Evolutionary conservation across 441 rosid species (phyloP).

Genomic region (Erodium moschatum): DNA sequence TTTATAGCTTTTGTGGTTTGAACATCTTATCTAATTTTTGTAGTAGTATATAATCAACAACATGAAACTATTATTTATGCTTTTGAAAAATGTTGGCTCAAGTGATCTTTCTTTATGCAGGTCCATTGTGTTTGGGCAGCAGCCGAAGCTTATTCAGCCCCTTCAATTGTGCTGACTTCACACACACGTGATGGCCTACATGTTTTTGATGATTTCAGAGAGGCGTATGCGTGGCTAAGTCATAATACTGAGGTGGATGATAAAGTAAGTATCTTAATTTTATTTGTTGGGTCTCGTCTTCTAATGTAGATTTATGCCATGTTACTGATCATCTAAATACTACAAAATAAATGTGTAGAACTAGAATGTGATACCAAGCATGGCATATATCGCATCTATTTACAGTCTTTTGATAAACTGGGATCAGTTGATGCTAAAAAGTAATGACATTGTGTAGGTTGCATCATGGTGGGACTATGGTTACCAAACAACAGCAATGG

Average conservation of each 20-base stretch:
- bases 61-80: background rate
- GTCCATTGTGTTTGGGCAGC: slow-evolving; percentile 99
- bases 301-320: background rate
- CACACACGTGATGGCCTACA: slow-evolving; percentile 67
- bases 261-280: slow-evolving; percentile 46
- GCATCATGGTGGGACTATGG: slow-evolving; percentile 99
- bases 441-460: slow-evolving; percentile 45
- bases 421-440: background rate
- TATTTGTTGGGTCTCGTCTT: background rate
- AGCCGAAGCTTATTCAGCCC: slow-evolving; percentile 99
- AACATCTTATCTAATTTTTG: slow-evolving; percentile 3
- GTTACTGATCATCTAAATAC: background rate
- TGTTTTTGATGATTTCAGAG: slow-evolving; percentile 98
- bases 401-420: background rate
- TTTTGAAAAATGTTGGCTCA: background rate
- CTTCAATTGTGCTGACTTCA: slow-evolving; percentile 89
- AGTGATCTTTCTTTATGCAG: slow-evolving; percentile 37
- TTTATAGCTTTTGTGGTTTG: background rate
- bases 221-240: slow-evolving; percentile 91
- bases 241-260: slow-evolving; percentile 98
- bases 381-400: background rate
- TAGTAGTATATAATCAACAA: slow-evolving; percentile 2
- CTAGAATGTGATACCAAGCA: background rate
- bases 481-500: slow-evolving; percentile 99
- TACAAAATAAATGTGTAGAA: background rate